Conservation (phyloP, 2,329 filamentous ascomycete genomes). For the Ceratocystis cacaofunesta region DNA sequence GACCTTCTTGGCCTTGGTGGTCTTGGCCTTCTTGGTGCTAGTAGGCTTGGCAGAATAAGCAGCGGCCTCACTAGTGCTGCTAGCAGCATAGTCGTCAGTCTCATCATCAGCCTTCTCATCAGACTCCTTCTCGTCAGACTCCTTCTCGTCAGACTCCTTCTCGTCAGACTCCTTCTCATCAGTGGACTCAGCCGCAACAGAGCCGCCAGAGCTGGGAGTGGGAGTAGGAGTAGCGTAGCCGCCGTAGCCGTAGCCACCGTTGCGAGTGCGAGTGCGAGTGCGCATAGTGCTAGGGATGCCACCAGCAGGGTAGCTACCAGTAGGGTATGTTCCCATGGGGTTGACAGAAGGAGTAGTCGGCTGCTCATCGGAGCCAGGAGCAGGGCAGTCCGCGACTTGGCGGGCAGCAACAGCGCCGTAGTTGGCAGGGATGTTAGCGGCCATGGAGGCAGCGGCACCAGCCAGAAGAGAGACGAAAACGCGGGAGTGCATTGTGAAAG, state of each 20-base stretch:
- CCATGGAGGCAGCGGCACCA: constrained; percentile 11
- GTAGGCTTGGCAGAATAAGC: constrained; percentile 21
- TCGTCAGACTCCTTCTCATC: neutral
- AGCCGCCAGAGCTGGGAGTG: neutral
- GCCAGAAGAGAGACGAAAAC: constrained; percentile 12
- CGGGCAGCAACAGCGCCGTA: constrained; percentile 17
- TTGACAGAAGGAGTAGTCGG: neutral
- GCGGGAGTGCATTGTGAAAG: constrained; percentile 14
- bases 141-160: neutral
- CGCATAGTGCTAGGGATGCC: neutral
- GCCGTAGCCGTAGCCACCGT: too few relatives aligned
- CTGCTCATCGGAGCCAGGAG: constrained; percentile 16
- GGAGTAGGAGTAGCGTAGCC: neutral
- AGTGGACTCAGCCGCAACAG: neutral
- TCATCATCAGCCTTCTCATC: neutral
- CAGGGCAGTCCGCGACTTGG: constrained; percentile 18
- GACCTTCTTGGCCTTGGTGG: constrained; percentile 20
- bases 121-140: neutral
- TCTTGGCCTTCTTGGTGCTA: constrained; percentile 21
- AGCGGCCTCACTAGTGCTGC: neutral
- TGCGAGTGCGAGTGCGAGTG: neutral
- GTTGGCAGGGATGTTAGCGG: constrained; percentile 17
- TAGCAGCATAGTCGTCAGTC: neutral
- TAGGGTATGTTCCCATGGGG: constrained; percentile 22
- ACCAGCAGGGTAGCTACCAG: constrained; percentile 16